Evolutionary conservation across 345 rosid genomes (phyloP).

Genomic region (Noccaea bulbosa): DNA sequence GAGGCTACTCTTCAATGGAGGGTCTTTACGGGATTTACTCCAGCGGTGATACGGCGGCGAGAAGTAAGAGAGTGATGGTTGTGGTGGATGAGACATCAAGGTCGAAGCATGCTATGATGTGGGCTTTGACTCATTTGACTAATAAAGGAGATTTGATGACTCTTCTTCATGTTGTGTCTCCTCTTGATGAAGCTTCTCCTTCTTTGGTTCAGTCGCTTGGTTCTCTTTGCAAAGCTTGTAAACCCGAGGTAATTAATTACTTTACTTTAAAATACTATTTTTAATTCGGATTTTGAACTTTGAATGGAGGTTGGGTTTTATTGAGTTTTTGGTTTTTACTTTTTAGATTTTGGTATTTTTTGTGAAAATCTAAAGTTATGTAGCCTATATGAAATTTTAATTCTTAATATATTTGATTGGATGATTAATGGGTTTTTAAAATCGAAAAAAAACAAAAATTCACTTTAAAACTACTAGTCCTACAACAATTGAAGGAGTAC

Average conservation of each 20-base stretch:
- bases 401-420: neutral
- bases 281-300: neutral
- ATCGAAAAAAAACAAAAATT: neutral
- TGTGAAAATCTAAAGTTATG: too few relatives aligned
- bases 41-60: constrained; percentile 45
- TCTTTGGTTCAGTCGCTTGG: constrained; percentile 78
- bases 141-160: constrained; percentile 84
- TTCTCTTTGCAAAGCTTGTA: constrained; percentile 86
- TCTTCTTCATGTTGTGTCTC: constrained; percentile 62
- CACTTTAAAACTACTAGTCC: neutral
- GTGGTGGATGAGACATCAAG: constrained; percentile 76
- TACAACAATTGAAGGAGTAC: neutral
- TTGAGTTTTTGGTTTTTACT: neutral
- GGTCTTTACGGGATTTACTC: constrained; percentile 47
- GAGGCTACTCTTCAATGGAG: constrained; percentile 57
- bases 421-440: neutral
- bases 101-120: constrained; percentile 95
- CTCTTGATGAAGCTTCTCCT: constrained; percentile 44
- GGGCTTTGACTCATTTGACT: constrained; percentile 90
- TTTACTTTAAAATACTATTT: neutral
- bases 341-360: neutral
- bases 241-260: constrained; percentile 70
- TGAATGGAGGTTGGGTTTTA: neutral
- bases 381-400: too few relatives aligned
- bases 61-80: constrained; percentile 90